Evolutionary conservation across 768 basidiomycete genomes (phyloP), one percentile per base, ranked within the genome.

Genomic region (Termitomyces titanicus): DNA sequence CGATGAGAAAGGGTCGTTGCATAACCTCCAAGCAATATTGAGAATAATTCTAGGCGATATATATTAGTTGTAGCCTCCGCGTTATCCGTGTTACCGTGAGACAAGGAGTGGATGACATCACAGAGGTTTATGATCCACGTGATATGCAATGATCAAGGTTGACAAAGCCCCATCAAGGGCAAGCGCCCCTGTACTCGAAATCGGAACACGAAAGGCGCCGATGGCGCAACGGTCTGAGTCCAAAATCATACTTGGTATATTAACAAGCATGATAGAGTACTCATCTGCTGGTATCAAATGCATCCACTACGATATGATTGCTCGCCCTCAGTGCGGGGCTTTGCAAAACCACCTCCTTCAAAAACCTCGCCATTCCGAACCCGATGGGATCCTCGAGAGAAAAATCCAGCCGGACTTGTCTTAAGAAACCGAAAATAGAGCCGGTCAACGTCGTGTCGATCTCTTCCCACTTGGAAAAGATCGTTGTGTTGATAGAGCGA

Each of bases 331-430:
- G 59, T 15, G 57, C 55, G 27, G 68, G 68, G 44, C 67, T 69
- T 44, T 61, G 53, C 33, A 71, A 59, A 22, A 65, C 60, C 10
- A 71, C 51, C 45, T 67, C 70, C 44, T 63, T 60, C 54, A 71
- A 55, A 33, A 71, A 69, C 24, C 68, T 59, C 24, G 68, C 70
- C 22, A 71, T 60, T 13, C 61, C 64, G 39, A 65, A 65, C 8
- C 66, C 67, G 44, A 70, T 63, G 11, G 66, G 64, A 48, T 69
- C 69, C 45, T 68, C 68, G n/a, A 68, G 59, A 56, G 64, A 60
- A 46, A 69, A 70, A 22, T 68, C 63, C 45, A 71, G 39, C 51
- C 59, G 55, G 18, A 69, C 70, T 25, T 44, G 49, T 47, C 64
- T 44, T 42, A 71, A 53, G 47, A 58, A 57, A 17, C 58, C 53